Conservation (phyloP, 176 grass and related monocot genomes). For the Oryza glaberrima region DNA sequence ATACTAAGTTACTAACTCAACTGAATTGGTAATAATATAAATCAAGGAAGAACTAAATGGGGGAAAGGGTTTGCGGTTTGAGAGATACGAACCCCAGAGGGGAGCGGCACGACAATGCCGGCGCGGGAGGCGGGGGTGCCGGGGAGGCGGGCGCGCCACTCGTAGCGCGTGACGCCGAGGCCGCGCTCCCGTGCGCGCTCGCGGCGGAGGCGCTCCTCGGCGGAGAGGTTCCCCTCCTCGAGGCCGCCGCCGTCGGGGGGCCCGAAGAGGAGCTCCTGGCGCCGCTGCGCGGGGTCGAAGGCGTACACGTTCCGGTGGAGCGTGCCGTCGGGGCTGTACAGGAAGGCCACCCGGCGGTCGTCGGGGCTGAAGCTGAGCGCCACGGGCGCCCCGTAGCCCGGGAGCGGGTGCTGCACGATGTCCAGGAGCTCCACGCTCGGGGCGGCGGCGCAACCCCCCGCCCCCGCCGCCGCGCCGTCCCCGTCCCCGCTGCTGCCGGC, state of each 20-base stretch:
- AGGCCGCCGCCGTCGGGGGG: slow-evolving; percentile 84
- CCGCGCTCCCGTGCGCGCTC: slow-evolving; percentile 91
- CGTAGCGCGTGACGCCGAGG: slow-evolving; percentile 85
- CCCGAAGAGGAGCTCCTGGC: slow-evolving; percentile 75
- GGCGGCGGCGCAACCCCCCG: neutral
- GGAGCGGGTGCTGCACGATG: slow-evolving; percentile 90
- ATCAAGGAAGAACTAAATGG: neutral
- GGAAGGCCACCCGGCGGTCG: slow-evolving; percentile 67
- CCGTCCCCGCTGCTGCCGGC: slow-evolving; percentile 12
- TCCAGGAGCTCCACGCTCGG: slow-evolving; percentile 57
- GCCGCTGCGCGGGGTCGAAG: slow-evolving; percentile 54
- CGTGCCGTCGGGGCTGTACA: slow-evolving; percentile 84
- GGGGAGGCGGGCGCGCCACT: slow-evolving; percentile 66
- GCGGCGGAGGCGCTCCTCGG: slow-evolving; percentile 82
- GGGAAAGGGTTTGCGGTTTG: neutral
- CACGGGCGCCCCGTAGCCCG: slow-evolving; percentile 71
- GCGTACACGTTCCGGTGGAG: slow-evolving; percentile 83
- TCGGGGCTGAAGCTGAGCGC: slow-evolving; percentile 94
- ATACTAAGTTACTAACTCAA: neutral
- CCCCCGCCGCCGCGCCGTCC: neutral
- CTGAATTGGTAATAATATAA: neutral
- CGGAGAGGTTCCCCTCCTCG: slow-evolving; percentile 80
- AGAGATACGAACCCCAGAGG: slow-evolving; percentile 72
- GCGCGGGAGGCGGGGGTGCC: slow-evolving; percentile 38
- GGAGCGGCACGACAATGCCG: slow-evolving; percentile 86